phyloP scores from a whole-genome alignment of 116 monocot species.

The Dioscorea cayenensis region DNA sequence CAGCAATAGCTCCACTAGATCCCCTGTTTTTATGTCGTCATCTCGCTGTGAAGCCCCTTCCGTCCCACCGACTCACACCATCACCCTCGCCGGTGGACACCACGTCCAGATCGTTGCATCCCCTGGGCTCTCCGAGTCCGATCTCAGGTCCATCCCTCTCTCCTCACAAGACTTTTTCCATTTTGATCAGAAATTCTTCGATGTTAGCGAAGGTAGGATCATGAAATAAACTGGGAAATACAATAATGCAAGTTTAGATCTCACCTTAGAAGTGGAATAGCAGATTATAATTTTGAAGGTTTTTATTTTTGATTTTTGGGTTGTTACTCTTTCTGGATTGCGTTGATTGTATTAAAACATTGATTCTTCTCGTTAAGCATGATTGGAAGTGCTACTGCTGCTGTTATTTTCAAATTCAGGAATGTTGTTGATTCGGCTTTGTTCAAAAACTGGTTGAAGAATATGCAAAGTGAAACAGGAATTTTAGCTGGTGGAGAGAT shows the following conservation, averaged over 20 bases:
- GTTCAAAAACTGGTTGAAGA: slow-evolving; percentile 85
- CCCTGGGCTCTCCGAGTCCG: slow-evolving; percentile 46
- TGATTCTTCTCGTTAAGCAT: background rate
- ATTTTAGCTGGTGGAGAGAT: slow-evolving; percentile 53
- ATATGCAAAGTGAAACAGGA: slow-evolving; percentile 74
- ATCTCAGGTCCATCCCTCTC: slow-evolving; percentile 31
- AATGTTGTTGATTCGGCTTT: slow-evolving; percentile 60
- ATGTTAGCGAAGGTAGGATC: too few species aligned
- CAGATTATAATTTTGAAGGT: too few species aligned
- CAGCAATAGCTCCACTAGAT: background rate
- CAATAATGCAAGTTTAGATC: too few species aligned
- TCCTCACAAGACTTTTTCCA: background rate
- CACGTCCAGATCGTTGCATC: slow-evolving; percentile 28
- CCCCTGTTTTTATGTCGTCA: slow-evolving; percentile 23
- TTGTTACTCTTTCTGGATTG: too few species aligned
- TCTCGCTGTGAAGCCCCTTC: slow-evolving; percentile 3
- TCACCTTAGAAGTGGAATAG: too few species aligned
- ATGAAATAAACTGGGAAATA: too few species aligned
- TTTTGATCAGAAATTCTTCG: too few species aligned
- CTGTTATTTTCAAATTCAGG: slow-evolving; percentile 23
- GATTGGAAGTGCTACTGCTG: background rate
- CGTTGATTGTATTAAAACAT: too few species aligned
- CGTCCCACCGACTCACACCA: slow-evolving; percentile 8
- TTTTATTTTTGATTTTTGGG: too few species aligned
- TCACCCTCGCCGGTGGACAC: slow-evolving; percentile 23